Base-by-base conservation (phyloP, 495 filamentous ascomycete species). In the Tuber microsphaerosporum region DNA sequence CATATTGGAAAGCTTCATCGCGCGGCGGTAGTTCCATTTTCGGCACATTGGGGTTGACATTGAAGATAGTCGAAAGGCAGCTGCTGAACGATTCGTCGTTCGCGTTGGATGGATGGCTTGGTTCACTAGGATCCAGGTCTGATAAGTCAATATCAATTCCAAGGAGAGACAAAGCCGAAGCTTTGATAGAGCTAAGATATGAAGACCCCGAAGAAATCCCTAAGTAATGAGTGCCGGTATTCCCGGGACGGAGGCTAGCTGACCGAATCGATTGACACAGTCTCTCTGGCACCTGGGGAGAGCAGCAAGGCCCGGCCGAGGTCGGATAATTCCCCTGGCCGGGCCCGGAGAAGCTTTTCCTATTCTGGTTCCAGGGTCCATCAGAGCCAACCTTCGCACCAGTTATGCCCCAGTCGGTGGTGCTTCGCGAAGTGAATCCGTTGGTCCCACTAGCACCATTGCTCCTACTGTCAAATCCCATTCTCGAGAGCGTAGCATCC, bases 81-180 rank as follows among this genome's bases (percentile, higher is more conserved):
- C 88, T 87, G 70, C 87, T 86, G 76, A 92, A 91, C 0, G 91
- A 92, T 82, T 91, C 91, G 85, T 80, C 81, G 31, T 77, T 75
- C 45, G 75, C 73, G 71, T 81, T 84, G 80, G 31, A 85, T 82
- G 22, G 85, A 80, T 89, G 86, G 69, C 91, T 89, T 0, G 86
- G 85, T 70, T 83, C 81, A 3, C 69, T 77, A 0, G 88, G 88
- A 43, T 89, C 87, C 79, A 93, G 91, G 51, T 91, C 89, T 4
- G 91, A 88, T 39, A 94, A 85, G 81, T 94, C 91, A 77, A 94
- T 92, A 71, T 91, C 89, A 77, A 91, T 89, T 31, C 92, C 92
- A 68, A 94, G 88, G 70, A 94, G 88, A 2, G 90, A 89, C 71
- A 94, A 84, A 1, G 89, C 88, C 1, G 91, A 93, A 12, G 90